phyloP scores from a whole-genome alignment of 768 basidiomycete species.

The Boletus reticulatus region DNA sequence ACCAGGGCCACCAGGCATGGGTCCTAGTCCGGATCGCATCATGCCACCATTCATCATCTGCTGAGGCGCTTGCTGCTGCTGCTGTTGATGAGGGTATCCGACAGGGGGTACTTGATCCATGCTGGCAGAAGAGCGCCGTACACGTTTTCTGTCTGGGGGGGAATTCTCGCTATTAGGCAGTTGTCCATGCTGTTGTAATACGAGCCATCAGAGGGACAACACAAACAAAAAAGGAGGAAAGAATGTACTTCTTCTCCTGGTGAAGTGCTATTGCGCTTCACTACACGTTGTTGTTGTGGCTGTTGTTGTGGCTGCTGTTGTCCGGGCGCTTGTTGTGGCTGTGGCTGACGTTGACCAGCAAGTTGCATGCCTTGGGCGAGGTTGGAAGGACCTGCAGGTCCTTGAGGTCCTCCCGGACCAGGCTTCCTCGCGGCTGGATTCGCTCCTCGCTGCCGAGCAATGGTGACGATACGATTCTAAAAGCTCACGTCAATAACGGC shows the following conservation, averaged over 20 bases:
- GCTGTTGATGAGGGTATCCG: slow-evolving; percentile 34
- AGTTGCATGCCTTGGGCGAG: slow-evolving; percentile 34
- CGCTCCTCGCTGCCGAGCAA: slow-evolving; percentile 24
- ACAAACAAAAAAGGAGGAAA: not conserved
- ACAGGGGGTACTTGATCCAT: slow-evolving; percentile 42
- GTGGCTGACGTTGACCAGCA: slow-evolving; percentile 41
- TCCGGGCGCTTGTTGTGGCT: slow-evolving; percentile 27
- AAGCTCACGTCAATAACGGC: slow-evolving; percentile 12
- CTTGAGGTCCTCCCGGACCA: slow-evolving; percentile 28
- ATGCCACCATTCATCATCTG: slow-evolving; percentile 41
- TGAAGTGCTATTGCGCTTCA: slow-evolving; percentile 60
- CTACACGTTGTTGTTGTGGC: slow-evolving; percentile 26
- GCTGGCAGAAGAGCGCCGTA: slow-evolving; percentile 46
- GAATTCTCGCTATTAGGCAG: slow-evolving; percentile 51
- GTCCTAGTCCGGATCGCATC: slow-evolving; percentile 34
- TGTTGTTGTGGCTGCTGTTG: slow-evolving; percentile 23
- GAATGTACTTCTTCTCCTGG: slow-evolving; percentile 56
- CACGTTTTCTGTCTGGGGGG: slow-evolving; percentile 55
- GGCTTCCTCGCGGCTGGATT: slow-evolving; percentile 23
- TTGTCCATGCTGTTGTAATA: slow-evolving; percentile 40
- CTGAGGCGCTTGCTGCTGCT: slow-evolving; percentile 36
- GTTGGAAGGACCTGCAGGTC: slow-evolving; percentile 27
- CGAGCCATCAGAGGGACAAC: slow-evolving; percentile 2
- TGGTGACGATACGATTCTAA: slow-evolving; percentile 37
- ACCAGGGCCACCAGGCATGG: slow-evolving; percentile 33